A percentile compares a stretch with the other conserved stretches of the same genome.
Evolutionary conservation across 371 early-diverging fungal species (phyloP).

Genomic region (Astathelohania contejeani): DNA sequence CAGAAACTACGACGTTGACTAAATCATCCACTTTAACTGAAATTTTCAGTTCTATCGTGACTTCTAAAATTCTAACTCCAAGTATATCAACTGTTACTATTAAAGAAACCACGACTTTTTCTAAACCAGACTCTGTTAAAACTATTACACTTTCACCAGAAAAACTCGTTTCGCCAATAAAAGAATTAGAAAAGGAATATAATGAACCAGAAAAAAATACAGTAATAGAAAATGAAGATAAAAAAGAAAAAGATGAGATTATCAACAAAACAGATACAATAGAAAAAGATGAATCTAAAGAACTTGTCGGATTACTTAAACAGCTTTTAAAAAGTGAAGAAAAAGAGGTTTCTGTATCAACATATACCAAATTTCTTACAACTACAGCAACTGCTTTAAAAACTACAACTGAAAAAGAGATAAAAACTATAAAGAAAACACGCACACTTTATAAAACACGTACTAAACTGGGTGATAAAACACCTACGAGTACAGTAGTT

Average conservation of each 20-base stretch:
- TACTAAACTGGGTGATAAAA: background rate
- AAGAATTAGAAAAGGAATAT: background rate
- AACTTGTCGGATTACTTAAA: background rate
- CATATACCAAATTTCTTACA: background rate
- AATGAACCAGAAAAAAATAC: background rate
- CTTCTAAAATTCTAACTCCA: background rate
- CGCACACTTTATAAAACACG: background rate
- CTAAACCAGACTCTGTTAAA: background rate
- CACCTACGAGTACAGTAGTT: slow-evolving; percentile 4
- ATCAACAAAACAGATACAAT: background rate
- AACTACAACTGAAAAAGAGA: slow-evolving; percentile 6
- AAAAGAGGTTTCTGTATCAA: background rate
- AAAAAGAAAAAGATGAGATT: background rate
- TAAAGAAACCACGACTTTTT: background rate
- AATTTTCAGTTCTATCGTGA: background rate
- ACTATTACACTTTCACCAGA: background rate
- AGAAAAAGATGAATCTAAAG: background rate
- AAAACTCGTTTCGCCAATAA: background rate
- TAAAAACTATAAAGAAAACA: slow-evolving; percentile 3
- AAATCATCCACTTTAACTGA: background rate
- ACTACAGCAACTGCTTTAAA: background rate
- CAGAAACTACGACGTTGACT: slow-evolving; percentile 9
- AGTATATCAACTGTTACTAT: background rate
- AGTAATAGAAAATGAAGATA: no score
- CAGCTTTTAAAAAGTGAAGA: background rate